Evolutionary conservation across 768 basidiomycete genomes (phyloP), one percentile per base, ranked within the genome.

Genomic region (Tephrocybe sp.): DNA sequence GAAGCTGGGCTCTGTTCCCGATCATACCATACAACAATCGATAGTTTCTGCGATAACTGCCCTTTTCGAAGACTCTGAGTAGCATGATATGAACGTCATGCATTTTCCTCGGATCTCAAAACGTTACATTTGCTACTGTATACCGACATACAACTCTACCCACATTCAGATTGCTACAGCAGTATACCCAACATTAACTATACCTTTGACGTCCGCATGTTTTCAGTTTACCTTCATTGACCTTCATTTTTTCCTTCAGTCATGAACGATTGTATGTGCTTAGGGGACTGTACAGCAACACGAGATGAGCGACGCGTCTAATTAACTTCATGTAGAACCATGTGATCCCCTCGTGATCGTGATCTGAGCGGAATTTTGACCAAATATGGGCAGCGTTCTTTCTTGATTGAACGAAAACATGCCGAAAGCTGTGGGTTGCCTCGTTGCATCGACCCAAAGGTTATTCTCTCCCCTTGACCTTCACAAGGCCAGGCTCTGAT

Each of bases 21-120:
- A 49, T 47, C 26, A 21, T n/a, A 26, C n/a, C 30, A 47, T 58
- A 26, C 53, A 50, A 14, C 53, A 33, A 40, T 53, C 46, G 15
- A 34, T 58, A 18, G 34, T 39, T 17, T 41, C 30, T 39, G 56
- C 53, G 8, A 47, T 58, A 33, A 26, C 45, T 17, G 56, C 52
- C 20, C 37, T 57, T 0, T 45, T 54, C 21, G 45, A 43, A 43
- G 33, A 26, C 37, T 38, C 37, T 23, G 33, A 30, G 11, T 23
- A 30, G 34, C 8, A 12, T 36, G n/a, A n/a, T n/a, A n/a, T n/a
- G n/a, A n/a, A n/a, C n/a, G n/a, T n/a, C n/a, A n/a, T n/a, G n/a
- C n/a, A n/a, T n/a, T n/a, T n/a, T n/a, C n/a, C n/a, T n/a, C n/a
- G n/a, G n/a, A n/a, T n/a, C n/a, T n/a, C n/a, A n/a, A n/a, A n/a